Conservation (phyloP, 139 green algal genomes). For the Ettlia oleoabundans region DNA sequence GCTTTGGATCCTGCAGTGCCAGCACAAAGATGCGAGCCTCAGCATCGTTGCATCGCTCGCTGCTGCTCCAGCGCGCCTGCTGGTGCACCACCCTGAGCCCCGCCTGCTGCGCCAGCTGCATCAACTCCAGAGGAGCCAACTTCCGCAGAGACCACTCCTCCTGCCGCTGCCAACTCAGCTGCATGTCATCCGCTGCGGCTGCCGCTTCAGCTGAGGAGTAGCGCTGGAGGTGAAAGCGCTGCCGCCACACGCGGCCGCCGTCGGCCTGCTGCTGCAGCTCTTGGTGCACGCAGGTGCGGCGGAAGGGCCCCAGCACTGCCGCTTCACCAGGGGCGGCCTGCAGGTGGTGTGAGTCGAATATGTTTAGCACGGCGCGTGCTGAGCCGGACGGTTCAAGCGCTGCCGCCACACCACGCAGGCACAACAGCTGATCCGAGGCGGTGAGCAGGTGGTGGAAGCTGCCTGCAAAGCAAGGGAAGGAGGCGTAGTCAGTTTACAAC, state of each 20-base stretch:
- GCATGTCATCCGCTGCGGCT: neutral
- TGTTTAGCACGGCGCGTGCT: neutral
- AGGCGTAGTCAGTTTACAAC: too few species aligned
- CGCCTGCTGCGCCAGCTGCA: neutral
- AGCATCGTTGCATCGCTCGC: neutral
- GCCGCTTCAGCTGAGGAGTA: neutral
- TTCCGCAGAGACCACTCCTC: conserved; percentile 9
- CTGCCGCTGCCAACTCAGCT: neutral
- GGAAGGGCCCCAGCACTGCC: neutral
- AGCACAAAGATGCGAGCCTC: conserved; percentile 6
- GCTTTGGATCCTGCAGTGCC: too few species aligned
- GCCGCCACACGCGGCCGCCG: conserved; percentile 1
- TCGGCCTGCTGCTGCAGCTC: neutral
- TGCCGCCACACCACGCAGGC: neutral
- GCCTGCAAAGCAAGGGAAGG: neutral
- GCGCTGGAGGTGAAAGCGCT: conserved; percentile 9
- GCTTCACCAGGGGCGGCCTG: neutral
- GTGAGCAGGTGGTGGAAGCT: conserved; percentile 21
- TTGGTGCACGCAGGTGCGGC: conserved; percentile 1
- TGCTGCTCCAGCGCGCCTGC: neutral
- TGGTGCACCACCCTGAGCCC: neutral
- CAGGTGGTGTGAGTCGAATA: neutral
- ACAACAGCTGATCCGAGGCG: neutral
- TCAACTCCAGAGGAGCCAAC: neutral
- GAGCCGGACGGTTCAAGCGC: neutral